A percentile compares a stretch with the other conserved stretches of the same genome.
phyloP scores from a whole-genome alignment of 169 alveolate species.

The Prorocentrum cordatum region DNA sequence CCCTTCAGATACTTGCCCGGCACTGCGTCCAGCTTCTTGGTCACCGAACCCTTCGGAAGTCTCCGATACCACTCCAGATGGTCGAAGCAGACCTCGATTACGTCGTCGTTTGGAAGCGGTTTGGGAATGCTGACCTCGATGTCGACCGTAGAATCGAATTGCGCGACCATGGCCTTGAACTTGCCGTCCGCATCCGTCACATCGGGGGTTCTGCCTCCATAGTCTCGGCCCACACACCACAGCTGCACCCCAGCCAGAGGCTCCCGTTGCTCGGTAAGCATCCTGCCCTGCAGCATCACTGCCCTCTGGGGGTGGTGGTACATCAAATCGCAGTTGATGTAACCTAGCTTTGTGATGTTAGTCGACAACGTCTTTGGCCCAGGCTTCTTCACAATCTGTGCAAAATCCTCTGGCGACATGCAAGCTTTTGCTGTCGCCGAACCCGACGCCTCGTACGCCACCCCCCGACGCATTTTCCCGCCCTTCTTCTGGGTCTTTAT shows the following conservation, averaged over 20 bases:
- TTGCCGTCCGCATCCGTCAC: background rate
- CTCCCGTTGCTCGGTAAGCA: too few relatives aligned
- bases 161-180: background rate
- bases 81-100: background rate
- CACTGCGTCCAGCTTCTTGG: background rate
- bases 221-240: background rate
- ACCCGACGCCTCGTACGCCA: too few relatives aligned
- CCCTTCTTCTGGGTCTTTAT: too few relatives aligned
- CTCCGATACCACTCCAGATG: background rate
- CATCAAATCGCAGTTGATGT: background rate
- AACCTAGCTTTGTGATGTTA: background rate
- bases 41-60: background rate
- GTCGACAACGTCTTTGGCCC: background rate
- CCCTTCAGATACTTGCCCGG: background rate
- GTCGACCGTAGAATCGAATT: background rate
- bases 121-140: background rate
- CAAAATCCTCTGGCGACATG: too few relatives aligned
- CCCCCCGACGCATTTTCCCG: too few relatives aligned
- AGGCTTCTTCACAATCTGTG: too few relatives aligned
- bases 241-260: background rate
- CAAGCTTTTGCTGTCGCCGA: too few relatives aligned
- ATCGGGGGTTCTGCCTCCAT: background rate
- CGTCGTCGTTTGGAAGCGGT: background rate
- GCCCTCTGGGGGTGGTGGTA: background rate
- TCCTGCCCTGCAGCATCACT: background rate